These are phyloP conservation scores for Ambrosia hybrid DNA, from an alignment of 140 eudicot genomes.

Conservation along the genomic window DNA sequence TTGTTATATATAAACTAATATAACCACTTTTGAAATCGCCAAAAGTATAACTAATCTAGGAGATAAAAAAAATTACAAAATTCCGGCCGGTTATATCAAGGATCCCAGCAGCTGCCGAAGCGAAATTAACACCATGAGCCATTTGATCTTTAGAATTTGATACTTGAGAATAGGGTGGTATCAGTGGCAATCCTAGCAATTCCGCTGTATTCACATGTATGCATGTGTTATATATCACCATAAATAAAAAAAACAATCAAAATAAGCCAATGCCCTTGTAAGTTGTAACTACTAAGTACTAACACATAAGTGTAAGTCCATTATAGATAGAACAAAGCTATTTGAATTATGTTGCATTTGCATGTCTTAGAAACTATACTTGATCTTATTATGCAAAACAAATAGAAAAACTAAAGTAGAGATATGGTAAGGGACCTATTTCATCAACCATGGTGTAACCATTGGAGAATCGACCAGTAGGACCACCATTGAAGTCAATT, in stretches of 20 bases:
- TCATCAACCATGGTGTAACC: conserved; percentile 92
- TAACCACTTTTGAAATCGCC: too few relatives aligned
- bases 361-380: conserved; percentile 14
- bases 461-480: conserved; percentile 87
- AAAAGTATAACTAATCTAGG: too few relatives aligned
- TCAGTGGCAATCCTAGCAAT: conserved; percentile 65
- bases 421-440: conserved; percentile 47
- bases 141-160: conserved; percentile 43
- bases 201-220: conserved; percentile 53
- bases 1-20: too few relatives aligned
- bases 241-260: too few relatives aligned
- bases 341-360: background rate
- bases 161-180: conserved; percentile 65
- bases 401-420: background rate
- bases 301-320: too few relatives aligned
- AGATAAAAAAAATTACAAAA: too few relatives aligned
- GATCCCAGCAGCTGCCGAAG: conserved; percentile 95
- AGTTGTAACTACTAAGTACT: too few relatives aligned
- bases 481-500: conserved; percentile 76
- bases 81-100: conserved; percentile 64
- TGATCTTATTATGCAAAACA: background rate
- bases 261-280: too few relatives aligned
- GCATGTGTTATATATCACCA: background rate
- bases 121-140: conserved; percentile 77
- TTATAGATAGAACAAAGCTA: too few relatives aligned